Evolutionary conservation across 495 filamentous ascomycete genomes (phyloP).

Genomic region (Aspergillus hancockii): DNA sequence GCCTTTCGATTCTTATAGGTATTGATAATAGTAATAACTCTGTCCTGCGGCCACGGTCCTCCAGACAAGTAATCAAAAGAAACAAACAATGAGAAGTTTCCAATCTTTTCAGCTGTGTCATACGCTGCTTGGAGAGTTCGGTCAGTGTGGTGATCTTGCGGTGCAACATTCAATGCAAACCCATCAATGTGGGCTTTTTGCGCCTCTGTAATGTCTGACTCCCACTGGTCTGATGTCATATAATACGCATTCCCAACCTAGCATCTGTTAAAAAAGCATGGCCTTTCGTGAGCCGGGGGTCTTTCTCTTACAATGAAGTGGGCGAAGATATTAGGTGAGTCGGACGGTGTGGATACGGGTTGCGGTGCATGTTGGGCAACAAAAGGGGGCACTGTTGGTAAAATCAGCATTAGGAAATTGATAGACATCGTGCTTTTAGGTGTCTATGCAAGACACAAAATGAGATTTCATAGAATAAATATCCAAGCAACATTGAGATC

Average conservation of each 20-base stretch:
- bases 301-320: conserved; percentile 35
- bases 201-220: conserved; percentile 59
- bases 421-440: conserved; percentile 3
- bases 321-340: conserved; percentile 34
- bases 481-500: background rate
- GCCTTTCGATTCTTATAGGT: conserved; percentile 49
- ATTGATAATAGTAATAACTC: conserved; percentile 61
- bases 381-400: conserved; percentile 10
- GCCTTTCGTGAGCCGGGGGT: background rate
- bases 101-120: conserved; percentile 50
- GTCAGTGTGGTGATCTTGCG: conserved; percentile 51
- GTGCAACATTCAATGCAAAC: conserved; percentile 69
- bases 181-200: conserved; percentile 67
- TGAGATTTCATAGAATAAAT: no score
- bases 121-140: conserved; percentile 54
- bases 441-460: no score
- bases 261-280: background rate
- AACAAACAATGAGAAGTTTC: conserved; percentile 62
- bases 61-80: conserved; percentile 68
- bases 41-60: conserved; percentile 53
- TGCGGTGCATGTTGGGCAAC: conserved; percentile 14
- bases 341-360: conserved; percentile 4
- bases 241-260: conserved; percentile 33
- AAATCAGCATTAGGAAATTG: conserved; percentile 10
- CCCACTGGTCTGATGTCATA: conserved; percentile 52